A percentile compares a stretch with the other conserved stretches of the same genome.
Evolutionary conservation across 441 rosid genomes (phyloP).

Genomic region (Macaranga tanarius): DNA sequence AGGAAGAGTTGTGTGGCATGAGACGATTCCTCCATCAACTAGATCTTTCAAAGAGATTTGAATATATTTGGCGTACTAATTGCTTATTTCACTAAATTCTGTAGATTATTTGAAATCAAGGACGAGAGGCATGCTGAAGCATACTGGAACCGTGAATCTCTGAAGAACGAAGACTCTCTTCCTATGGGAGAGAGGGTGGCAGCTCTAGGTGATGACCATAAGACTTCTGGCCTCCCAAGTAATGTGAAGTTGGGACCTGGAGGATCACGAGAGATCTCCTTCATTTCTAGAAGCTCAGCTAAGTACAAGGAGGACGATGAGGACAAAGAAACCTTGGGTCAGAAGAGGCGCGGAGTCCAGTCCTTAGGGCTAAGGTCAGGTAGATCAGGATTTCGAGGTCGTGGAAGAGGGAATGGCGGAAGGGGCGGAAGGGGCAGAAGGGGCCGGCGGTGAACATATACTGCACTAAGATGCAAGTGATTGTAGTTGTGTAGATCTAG

Average conservation of each 20-base stretch:
- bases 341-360: constrained; percentile 68
- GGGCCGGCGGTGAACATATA: constrained; percentile 30
- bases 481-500: neutral
- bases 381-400: constrained; percentile 46
- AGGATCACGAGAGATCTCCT: constrained; percentile 80
- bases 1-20: neutral
- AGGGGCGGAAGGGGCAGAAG: constrained; percentile 27
- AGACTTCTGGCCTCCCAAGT: constrained; percentile 34
- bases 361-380: constrained; percentile 60
- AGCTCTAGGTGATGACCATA: constrained; percentile 45
- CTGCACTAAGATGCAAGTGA: neutral
- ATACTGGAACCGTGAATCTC: constrained; percentile 52
- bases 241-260: constrained; percentile 75
- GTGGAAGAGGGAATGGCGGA: constrained; percentile 51
- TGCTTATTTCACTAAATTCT: constrained; percentile 4
- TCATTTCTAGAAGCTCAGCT: constrained; percentile 53
- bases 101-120: constrained; percentile 77
- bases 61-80: neutral
- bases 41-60: neutral
- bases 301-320: constrained; percentile 59
- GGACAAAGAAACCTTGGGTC: constrained; percentile 37
- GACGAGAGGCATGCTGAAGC: constrained; percentile 82
- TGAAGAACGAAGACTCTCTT: constrained; percentile 69
- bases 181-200: constrained; percentile 78
- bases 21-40: too few relatives aligned